Evolutionary conservation across 2,329 filamentous ascomycete species (phyloP).

Genomic region (Lachnellula subtilissima): DNA sequence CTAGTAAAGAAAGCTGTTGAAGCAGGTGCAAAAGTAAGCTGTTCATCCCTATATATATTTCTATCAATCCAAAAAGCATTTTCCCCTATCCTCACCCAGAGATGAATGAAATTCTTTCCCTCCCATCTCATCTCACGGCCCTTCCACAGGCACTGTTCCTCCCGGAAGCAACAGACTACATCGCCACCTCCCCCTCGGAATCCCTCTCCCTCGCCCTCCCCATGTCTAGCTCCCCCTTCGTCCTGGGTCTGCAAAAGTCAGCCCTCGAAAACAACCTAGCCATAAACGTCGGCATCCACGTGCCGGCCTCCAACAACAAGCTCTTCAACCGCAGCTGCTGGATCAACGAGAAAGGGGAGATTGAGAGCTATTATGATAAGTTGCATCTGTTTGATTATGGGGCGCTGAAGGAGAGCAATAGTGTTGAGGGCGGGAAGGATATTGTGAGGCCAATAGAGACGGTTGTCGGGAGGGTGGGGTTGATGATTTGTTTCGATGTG

Average conservation of each 20-base stretch:
- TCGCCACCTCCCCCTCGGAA: constrained; percentile 63
- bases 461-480: constrained; percentile 67
- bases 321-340: constrained; percentile 63
- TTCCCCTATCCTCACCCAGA: background rate
- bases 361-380: constrained; percentile 71
- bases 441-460: constrained; percentile 70
- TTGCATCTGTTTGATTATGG: constrained; percentile 80
- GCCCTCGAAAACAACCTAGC: constrained; percentile 60
- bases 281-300: constrained; percentile 86
- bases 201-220: constrained; percentile 67
- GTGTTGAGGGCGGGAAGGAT: constrained; percentile 60
- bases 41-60: background rate
- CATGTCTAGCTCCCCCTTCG: constrained; percentile 63
- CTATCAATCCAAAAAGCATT: constrained; percentile 7
- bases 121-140: too few species aligned
- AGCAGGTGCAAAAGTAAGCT: constrained; percentile 69
- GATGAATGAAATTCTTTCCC: background rate
- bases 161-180: constrained; percentile 76
- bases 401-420: constrained; percentile 59
- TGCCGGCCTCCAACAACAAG: constrained; percentile 48
- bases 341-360: constrained; percentile 57
- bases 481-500: constrained; percentile 83
- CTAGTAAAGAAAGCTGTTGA: constrained; percentile 68
- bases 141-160: constrained; percentile 69
- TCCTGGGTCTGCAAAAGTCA: constrained; percentile 65